Evolutionary conservation across 75 land plant species (phyloP).

Genomic region (Ceratopteris richardii): DNA sequence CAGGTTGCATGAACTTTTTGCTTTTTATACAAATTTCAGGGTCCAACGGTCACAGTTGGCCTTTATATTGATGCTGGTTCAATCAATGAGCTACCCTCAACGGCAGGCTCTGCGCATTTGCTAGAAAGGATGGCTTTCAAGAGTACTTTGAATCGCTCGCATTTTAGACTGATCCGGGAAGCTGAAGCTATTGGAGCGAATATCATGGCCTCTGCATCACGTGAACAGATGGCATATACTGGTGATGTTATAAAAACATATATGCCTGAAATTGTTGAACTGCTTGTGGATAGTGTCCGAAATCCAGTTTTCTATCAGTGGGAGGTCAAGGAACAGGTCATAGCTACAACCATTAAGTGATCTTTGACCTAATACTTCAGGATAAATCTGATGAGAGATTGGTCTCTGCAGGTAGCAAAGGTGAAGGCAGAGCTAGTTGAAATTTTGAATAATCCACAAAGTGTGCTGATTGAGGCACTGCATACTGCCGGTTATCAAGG

Average conservation of each 20-base stretch:
- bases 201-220: slow-evolving; percentile 65
- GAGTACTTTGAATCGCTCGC: slow-evolving; percentile 67
- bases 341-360: not conserved
- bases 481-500: slow-evolving; percentile 83
- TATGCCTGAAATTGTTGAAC: slow-evolving; percentile 88
- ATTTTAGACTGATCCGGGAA: slow-evolving; percentile 81
- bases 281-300: slow-evolving; percentile 80
- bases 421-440: slow-evolving; percentile 71
- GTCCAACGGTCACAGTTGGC: slow-evolving; percentile 69
- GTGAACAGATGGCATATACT: slow-evolving; percentile 92
- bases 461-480: slow-evolving; percentile 73
- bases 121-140: slow-evolving; percentile 95
- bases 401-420: slow-evolving; percentile 47
- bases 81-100: slow-evolving; percentile 57
- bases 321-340: slow-evolving; percentile 92
- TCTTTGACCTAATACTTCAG: not conserved
- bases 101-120: slow-evolving; percentile 67
- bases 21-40: slow-evolving; percentile 20
- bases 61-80: slow-evolving; percentile 83
- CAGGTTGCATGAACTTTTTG: too few relatives aligned
- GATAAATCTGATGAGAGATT: too few relatives aligned
- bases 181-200: slow-evolving; percentile 95
- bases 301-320: slow-evolving; percentile 85
- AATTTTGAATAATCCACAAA: slow-evolving; percentile 59
- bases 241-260: slow-evolving; percentile 75